These are phyloP conservation scores for Penicillium griseofulvum DNA, from an alignment of 2,329 filamentous ascomycete genomes.

Conservation along the genomic window DNA sequence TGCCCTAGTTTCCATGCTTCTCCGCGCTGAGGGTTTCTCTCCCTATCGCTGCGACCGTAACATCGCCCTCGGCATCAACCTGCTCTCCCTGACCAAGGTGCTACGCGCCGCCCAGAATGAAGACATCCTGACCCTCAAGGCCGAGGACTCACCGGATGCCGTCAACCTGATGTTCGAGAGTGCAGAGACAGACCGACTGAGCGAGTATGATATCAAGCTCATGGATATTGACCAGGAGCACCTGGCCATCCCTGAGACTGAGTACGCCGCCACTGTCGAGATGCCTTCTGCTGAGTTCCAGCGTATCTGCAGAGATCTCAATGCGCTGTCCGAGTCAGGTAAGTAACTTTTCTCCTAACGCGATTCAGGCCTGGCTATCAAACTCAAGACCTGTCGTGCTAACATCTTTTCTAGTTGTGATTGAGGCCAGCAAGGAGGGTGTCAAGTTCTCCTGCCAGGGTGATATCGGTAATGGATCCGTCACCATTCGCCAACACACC, in stretches of 20 bases:
- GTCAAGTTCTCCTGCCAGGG: conserved; percentile 92
- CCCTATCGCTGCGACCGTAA: conserved; percentile 99
- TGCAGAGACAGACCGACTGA: conserved; percentile 80
- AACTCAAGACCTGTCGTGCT: conserved; percentile 1
- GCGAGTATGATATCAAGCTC: conserved; percentile 99
- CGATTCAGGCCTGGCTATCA: not conserved
- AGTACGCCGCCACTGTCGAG: conserved; percentile 85
- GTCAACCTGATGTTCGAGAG: conserved; percentile 96
- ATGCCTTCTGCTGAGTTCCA: conserved; percentile 91
- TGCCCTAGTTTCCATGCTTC: conserved; percentile 97
- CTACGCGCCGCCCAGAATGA: conserved; percentile 91
- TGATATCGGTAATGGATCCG: conserved; percentile 92
- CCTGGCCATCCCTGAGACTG: conserved; percentile 97
- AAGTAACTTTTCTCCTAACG: conserved; percentile 35
- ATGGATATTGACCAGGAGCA: conserved; percentile 99
- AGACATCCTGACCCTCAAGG: conserved; percentile 93
- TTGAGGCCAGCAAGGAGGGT: conserved; percentile 95
- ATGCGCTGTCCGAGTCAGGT: conserved; percentile 94
- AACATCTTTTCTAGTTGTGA: conserved; percentile 65
- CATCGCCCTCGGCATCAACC: conserved; percentile 95
- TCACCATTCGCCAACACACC: conserved; percentile 84
- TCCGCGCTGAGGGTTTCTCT: conserved; percentile 90
- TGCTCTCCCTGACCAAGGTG: conserved; percentile 94
- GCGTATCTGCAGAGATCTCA: conserved; percentile 89
- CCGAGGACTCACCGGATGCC: conserved; percentile 92